Percentiles rank a stretch among this genome's conserved stretches.
Evolutionary conservation across 208 protist genomes (phyloP).

Genomic region (Trypanosoma scelopori): DNA sequence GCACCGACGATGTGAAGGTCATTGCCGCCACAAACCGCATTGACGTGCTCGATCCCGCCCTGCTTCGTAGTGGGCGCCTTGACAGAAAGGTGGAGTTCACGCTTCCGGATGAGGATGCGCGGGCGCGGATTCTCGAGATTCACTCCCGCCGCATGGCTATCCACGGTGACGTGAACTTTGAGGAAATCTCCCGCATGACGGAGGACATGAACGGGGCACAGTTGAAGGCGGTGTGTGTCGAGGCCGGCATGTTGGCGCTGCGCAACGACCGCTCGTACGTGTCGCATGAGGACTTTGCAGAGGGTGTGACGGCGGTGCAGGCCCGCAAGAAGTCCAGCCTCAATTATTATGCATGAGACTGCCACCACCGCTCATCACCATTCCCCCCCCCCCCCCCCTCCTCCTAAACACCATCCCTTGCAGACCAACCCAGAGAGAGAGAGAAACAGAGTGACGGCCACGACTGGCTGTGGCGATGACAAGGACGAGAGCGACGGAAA

Average conservation of each 20-base stretch:
- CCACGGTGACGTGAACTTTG: slow-evolving; percentile 97
- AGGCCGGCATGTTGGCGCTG: slow-evolving; percentile 99
- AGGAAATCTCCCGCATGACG: slow-evolving; percentile 98
- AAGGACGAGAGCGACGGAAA: too few relatives aligned
- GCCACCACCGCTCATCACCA: neutral
- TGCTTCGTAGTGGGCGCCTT: slow-evolving; percentile 98
- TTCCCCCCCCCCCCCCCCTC: neutral
- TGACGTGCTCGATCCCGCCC: slow-evolving; percentile 99
- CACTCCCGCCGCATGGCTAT: slow-evolving; percentile 99
- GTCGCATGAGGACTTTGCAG: slow-evolving; percentile 99
- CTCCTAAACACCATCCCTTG: too few relatives aligned
- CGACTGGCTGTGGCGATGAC: too few relatives aligned
- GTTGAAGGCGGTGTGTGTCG: slow-evolving; percentile 99
- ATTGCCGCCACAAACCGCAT: slow-evolving; percentile 99
- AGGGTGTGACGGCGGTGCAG: slow-evolving; percentile 97
- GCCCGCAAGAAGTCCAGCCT: slow-evolving; percentile 99
- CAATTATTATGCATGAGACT: slow-evolving; percentile 98
- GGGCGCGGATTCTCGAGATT: slow-evolving; percentile 98
- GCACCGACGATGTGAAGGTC: slow-evolving; percentile 98
- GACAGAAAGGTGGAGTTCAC: slow-evolving; percentile 99
- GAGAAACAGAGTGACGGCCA: too few relatives aligned
- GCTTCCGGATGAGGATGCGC: slow-evolving; percentile 98
- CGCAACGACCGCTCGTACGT: slow-evolving; percentile 91
- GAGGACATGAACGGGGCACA: slow-evolving; percentile 99
- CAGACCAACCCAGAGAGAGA: neutral